Percentiles rank a stretch among this genome's conserved stretches.
These are phyloP conservation scores for Cryptococcus jaspeensis DNA, from an alignment of 1,284 basidiomycete genomes.

Conservation along the genomic window DNA sequence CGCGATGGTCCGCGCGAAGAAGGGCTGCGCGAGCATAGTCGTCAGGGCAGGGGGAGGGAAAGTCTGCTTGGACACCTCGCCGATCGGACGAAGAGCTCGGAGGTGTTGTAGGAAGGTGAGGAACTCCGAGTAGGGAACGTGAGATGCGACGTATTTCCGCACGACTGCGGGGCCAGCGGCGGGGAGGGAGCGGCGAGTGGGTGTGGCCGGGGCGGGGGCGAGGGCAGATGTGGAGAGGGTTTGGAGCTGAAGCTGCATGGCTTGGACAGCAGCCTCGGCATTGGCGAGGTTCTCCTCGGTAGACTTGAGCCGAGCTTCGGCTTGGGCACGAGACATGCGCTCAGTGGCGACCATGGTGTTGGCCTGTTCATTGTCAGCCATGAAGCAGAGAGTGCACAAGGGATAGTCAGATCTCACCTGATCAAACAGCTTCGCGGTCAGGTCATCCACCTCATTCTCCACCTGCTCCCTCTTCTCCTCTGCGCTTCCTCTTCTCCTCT, in stretches of 20 bases:
- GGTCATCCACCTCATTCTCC: constrained; percentile 90
- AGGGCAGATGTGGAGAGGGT: constrained; percentile 48
- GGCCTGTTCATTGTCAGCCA: constrained; percentile 55
- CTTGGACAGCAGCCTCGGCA: constrained; percentile 79
- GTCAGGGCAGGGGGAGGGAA: constrained; percentile 63
- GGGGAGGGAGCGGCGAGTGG: not conserved
- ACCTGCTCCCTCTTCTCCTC: constrained; percentile 71
- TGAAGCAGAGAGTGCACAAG: not conserved
- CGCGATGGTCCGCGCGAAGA: constrained; percentile 72
- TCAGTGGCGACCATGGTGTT: constrained; percentile 94
- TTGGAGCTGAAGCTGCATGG: constrained; percentile 84
- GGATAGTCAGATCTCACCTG: constrained; percentile 49
- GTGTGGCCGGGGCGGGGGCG: constrained; percentile 2
- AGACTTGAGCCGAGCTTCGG: constrained; percentile 76
- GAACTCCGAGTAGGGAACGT: constrained; percentile 84
- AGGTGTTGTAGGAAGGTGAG: constrained; percentile 76
- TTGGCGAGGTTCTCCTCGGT: constrained; percentile 77
- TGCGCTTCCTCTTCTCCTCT: constrained; percentile 83
- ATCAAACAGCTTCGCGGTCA: constrained; percentile 81
- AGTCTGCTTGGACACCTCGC: constrained; percentile 42
- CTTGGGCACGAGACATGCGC: constrained; percentile 67
- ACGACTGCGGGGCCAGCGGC: not conserved
- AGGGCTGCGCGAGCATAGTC: constrained; percentile 73
- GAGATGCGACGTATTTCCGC: constrained; percentile 61
- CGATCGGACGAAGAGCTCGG: constrained; percentile 65